A percentile compares a stretch with the other conserved stretches of the same genome.
Evolutionary conservation across 805 yeast genomes (phyloP).

Genomic region (Scheffersomyces spartinae): DNA sequence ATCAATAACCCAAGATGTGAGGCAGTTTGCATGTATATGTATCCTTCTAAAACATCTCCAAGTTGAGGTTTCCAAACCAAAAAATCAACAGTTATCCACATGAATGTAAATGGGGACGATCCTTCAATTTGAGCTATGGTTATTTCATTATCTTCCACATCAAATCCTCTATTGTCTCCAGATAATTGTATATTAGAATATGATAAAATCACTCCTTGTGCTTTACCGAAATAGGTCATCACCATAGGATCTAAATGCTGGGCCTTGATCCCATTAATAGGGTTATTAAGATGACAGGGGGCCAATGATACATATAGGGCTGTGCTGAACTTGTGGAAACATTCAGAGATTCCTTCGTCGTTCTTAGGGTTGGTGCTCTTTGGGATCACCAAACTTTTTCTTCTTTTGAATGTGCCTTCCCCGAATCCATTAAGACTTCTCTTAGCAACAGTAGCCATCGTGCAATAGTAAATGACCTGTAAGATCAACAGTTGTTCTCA

Average conservation of each 20-base stretch:
- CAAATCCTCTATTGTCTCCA: conserved; percentile 26
- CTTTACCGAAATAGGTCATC: conserved; percentile 66
- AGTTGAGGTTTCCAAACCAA: conserved; percentile 82
- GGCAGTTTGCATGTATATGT: conserved; percentile 84
- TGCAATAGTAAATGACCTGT: conserved; percentile 1
- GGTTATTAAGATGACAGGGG: conserved; percentile 60
- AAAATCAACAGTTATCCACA: conserved; percentile 78
- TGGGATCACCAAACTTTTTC: conserved; percentile 9
- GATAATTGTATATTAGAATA: conserved; percentile 54
- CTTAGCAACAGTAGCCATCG: conserved; percentile 1
- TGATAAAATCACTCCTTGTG: conserved; percentile 76
- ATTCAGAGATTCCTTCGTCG: conserved; percentile 44
- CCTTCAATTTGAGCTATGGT: conserved; percentile 56
- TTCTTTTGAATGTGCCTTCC: conserved; percentile 5
- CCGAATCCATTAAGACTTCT: conserved; percentile 1
- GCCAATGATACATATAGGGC: conserved; percentile 78
- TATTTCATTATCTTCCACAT: conserved; percentile 26
- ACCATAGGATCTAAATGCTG: conserved; percentile 88
- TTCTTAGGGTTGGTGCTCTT: conserved; percentile 26
- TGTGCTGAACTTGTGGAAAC: conserved; percentile 53
- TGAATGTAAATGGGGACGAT: conserved; percentile 78
- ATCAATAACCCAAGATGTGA: conserved; percentile 87
- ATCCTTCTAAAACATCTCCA: conserved; percentile 84
- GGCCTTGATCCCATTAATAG: conserved; percentile 66
- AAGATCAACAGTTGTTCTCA: too few relatives aligned